Evolutionary conservation across 2,329 filamentous ascomycete genomes (phyloP).

Genomic region (Microsporum audouinii): DNA sequence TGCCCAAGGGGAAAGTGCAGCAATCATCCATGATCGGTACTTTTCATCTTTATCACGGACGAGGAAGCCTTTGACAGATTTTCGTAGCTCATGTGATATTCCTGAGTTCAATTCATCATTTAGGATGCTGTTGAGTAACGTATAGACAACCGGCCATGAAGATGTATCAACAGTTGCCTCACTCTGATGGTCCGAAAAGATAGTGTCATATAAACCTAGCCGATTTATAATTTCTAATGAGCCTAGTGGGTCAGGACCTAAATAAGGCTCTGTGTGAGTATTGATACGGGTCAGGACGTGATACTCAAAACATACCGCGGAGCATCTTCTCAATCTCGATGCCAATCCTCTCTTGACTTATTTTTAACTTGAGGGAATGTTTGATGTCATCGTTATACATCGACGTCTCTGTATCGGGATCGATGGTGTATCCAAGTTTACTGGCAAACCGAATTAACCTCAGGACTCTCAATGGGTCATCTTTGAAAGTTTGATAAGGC

Average conservation of each 20-base stretch:
- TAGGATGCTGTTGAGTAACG: slow-evolving; percentile 46
- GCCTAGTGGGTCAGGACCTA: slow-evolving; percentile 29
- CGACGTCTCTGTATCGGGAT: slow-evolving; percentile 52
- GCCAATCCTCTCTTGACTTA: slow-evolving; percentile 80
- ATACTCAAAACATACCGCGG: slow-evolving; percentile 41
- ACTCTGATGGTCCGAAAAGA: slow-evolving; percentile 35
- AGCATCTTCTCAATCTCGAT: slow-evolving; percentile 88
- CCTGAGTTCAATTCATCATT: slow-evolving; percentile 25
- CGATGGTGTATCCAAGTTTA: slow-evolving; percentile 67
- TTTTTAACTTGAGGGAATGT: slow-evolving; percentile 69
- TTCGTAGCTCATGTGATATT: slow-evolving; percentile 36
- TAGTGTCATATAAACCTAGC: slow-evolving; percentile 29
- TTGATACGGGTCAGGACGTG: neutral
- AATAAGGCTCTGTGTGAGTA: neutral
- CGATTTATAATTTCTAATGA: slow-evolving; percentile 31
- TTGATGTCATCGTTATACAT: slow-evolving; percentile 77
- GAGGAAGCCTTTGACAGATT: slow-evolving; percentile 37
- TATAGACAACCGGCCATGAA: slow-evolving; percentile 54
- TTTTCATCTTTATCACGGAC: slow-evolving; percentile 51
- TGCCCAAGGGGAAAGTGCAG: slow-evolving; percentile 63
- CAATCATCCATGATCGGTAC: slow-evolving; percentile 68
- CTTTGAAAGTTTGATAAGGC: slow-evolving; percentile 83
- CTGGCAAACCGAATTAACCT: slow-evolving; percentile 84
- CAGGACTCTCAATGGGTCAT: slow-evolving; percentile 80
- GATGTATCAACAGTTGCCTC: slow-evolving; percentile 45